Evolutionary conservation across 768 basidiomycete species (phyloP), one percentile per base, ranked within the genome.

Genomic region (Lactarius pseudohatsudake): DNA sequence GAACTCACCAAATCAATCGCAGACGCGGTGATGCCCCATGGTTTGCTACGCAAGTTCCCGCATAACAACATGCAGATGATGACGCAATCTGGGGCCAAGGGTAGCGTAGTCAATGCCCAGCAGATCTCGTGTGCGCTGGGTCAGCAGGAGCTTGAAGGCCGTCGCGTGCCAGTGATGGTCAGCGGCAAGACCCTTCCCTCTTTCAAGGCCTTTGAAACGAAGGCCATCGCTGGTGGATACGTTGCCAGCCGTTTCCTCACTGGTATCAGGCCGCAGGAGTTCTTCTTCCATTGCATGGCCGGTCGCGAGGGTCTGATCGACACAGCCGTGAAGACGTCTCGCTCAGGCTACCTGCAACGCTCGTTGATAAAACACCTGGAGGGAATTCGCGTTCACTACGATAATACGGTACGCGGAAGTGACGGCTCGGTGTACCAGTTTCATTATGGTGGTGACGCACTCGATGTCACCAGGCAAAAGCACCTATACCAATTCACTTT

Each of bases 231-330:
- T 15, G 97, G 97, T 73, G 97, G 97, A 9, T 99, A 96, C 76
- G 92, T 99, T 56, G 95, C 93, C 16, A 97, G 96, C 76, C 94
- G 97, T 41, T 99, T 99, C 84, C 85, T 99, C 81, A 98, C 97
- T 8, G 97, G 97, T 62, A 88, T 99, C 76, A 92, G 91, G 72
- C 97, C 97, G 0, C 97, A 99, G 75, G 97, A 99, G 76, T 99
- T 98, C 79, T 99, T 97, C 80, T 99, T 99, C 84, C 97, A 99
- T 79, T 98, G 97, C 75, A 99, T 99, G 97, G 97, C 97, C 65
- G 97, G 97, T 61, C 87, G 97, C 72, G 97, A 99, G 80, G 97
- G 97, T 74, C 84, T 99, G 45, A 99, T 99, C 73, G 97, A 99
- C 74, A 99, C 97, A 6, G 97, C 97, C 43, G 96, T 99, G 76